Base-by-base conservation (phyloP, 2,329 filamentous ascomycete species). In the Sporothrix brunneoviolacea region DNA sequence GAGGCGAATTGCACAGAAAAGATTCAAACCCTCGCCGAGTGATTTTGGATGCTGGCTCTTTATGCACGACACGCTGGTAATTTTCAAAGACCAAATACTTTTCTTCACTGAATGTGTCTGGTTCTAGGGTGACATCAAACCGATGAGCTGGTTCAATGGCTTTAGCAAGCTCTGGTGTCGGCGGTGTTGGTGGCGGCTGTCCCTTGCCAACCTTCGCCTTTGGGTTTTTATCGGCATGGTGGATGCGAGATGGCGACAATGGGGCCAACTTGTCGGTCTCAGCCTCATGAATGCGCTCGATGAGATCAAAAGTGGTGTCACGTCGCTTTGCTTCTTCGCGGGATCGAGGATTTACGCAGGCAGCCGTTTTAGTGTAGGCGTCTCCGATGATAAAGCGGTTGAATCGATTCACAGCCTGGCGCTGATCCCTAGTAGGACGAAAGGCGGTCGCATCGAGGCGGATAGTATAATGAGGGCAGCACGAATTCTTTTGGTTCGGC, bases 381-480 rank as follows among this genome's bases (percentile, higher is more conserved):
- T 87, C 80, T 36, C 88, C 88, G 19, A 85, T 69, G 33, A 91
- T 73, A 65, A 79, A 78, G 55, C 73, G 80, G 62, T 88, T 66
- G 55, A 91, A 91, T 38, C 84, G 79, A 65, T 91, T 89, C 58
- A 89, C 66, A 1, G 84, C 75, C 62, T 90, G 84, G 33, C 88
- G 75, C 61, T 93, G 88, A 60, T 88, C 83, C 63, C 79, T 82
- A 24, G 79, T 76, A 6, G 86, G 73, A 57, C 78, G 82, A 67
- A 86, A 87, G 35, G 74, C 69, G 41, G 71, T 65, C 21, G 81
- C 80, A 59, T 88, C 84, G 18, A 91, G 72, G 41, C 86, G 81
- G 48, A 93, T 83, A 1, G 86, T 90, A 65, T 91, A 97, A 62
- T 96, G 90, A 39, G 91, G 90, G 65, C 93, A 98, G 62, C 93